Percentiles rank a stretch among this genome's conserved stretches.
Evolutionary conservation across 257 asterid species (phyloP).

Genomic region (Haberlea rhodopensis): DNA sequence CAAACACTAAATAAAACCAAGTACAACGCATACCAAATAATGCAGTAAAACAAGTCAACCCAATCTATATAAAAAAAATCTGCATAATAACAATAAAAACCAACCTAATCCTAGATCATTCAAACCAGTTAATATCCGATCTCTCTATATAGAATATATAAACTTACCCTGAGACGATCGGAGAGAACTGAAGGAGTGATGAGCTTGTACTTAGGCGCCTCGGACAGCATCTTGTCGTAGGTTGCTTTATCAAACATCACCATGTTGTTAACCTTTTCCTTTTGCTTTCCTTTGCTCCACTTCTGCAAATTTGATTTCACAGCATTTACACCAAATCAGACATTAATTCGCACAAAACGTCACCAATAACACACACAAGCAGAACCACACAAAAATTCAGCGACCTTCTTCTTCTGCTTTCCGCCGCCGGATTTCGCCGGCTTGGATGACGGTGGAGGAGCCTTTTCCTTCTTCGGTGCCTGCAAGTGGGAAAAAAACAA

Average conservation of each 20-base stretch:
- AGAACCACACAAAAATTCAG: background rate
- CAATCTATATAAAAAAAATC: too few species aligned
- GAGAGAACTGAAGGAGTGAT: constrained; percentile 91
- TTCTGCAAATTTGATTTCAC: constrained; percentile 26
- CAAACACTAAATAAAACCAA: background rate
- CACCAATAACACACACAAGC: background rate
- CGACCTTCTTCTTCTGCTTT: constrained; percentile 98
- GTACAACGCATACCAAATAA: too few species aligned
- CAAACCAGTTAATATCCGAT: background rate
- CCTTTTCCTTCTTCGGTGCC: constrained; percentile 97
- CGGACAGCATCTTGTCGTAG: constrained; percentile 73
- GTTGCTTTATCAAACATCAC: constrained; percentile 82
- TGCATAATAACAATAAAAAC: background rate
- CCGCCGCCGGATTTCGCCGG: constrained; percentile 94
- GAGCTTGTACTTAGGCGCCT: constrained; percentile 91
- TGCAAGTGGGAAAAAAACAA: constrained; percentile 22
- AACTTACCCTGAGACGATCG: constrained; percentile 85
- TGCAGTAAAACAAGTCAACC: too few species aligned
- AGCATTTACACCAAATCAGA: constrained; percentile 5
- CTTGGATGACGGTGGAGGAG: constrained; percentile 88
- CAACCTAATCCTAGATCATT: background rate
- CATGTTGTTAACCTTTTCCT: constrained; percentile 98
- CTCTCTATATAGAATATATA: background rate
- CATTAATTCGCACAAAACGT: too few species aligned
- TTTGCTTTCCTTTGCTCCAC: constrained; percentile 89